phyloP scores from a whole-genome alignment of 495 filamentous ascomycete species.

The Xylaria palmicola region DNA sequence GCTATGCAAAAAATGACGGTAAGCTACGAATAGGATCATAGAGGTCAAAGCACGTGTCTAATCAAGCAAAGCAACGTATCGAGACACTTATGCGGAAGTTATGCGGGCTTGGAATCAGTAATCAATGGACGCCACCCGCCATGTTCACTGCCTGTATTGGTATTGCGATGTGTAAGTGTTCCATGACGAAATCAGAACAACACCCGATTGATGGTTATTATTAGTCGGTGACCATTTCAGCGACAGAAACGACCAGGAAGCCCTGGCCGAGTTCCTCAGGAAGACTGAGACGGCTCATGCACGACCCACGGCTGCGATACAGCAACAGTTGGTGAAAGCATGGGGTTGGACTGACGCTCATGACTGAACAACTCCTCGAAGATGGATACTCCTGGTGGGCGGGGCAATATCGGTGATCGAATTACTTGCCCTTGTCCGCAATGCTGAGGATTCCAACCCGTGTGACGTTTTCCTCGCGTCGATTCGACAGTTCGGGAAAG shows the following conservation, averaged over 20 bases:
- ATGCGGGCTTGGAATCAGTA: slow-evolving; percentile 53
- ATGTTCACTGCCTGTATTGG: slow-evolving; percentile 57
- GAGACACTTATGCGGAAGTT: slow-evolving; percentile 43
- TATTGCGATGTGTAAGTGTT: slow-evolving; percentile 49
- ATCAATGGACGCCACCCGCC: slow-evolving; percentile 50
- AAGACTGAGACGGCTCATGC: slow-evolving; percentile 46
- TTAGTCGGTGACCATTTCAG: slow-evolving; percentile 49
- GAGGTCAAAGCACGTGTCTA: background rate
- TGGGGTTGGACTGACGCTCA: slow-evolving; percentile 37
- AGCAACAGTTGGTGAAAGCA: slow-evolving; percentile 36
- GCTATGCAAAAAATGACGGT: slow-evolving; percentile 35
- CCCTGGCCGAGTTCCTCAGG: slow-evolving; percentile 40
- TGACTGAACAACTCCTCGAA: background rate
- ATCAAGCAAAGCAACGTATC: slow-evolving; percentile 33
- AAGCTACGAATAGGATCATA: slow-evolving; percentile 9
- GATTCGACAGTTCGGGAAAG: background rate
- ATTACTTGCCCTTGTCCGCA: background rate
- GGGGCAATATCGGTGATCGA: background rate
- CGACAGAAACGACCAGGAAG: slow-evolving; percentile 41
- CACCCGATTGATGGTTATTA: slow-evolving; percentile 12
- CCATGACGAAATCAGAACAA: background rate
- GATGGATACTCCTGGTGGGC: background rate
- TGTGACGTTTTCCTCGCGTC: background rate
- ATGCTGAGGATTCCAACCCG: background rate
- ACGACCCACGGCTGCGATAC: slow-evolving; percentile 44